phyloP scores from a whole-genome alignment of 2,329 filamentous ascomycete species.

The Aspergillus arachidicola region DNA sequence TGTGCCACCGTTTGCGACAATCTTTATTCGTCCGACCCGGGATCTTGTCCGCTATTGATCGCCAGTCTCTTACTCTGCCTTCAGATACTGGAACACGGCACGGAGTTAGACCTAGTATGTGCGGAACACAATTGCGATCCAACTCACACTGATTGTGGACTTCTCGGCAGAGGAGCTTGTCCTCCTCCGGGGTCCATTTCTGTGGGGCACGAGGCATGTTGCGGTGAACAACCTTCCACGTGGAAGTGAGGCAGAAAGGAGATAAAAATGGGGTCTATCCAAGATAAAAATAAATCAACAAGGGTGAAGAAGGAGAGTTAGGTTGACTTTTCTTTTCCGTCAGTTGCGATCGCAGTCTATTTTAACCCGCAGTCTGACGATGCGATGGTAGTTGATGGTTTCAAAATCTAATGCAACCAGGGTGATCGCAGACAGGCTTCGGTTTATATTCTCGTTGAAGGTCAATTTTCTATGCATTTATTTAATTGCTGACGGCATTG shows the following conservation, averaged over 20 bases:
- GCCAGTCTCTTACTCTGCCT: slow-evolving; percentile 1
- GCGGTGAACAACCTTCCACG: neutral
- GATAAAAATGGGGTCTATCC: neutral
- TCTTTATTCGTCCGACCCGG: slow-evolving; percentile 8
- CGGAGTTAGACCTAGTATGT: neutral
- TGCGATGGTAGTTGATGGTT: neutral
- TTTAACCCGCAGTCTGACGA: neutral
- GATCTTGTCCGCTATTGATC: slow-evolving; percentile 1
- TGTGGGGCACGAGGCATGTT: slow-evolving; percentile 1
- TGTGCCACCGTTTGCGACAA: slow-evolving; percentile 7
- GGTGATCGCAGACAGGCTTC: neutral
- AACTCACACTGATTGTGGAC: neutral
- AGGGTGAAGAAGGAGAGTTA: neutral
- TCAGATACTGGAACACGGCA: neutral
- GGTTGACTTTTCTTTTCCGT: neutral
- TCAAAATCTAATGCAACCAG: neutral
- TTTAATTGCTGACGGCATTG: neutral
- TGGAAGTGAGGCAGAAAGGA: neutral
- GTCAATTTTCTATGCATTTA: neutral
- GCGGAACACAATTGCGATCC: no score
- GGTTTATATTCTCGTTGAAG: neutral
- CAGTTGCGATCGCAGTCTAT: neutral
- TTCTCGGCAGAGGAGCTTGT: neutral
- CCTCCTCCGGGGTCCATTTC: slow-evolving; percentile 4
- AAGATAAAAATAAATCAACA: neutral